Percentiles rank a stretch among this genome's conserved stretches.
Evolutionary conservation across 2,329 filamentous ascomycete species (phyloP).

Genomic region (Chaetoscypha palmicola): DNA sequence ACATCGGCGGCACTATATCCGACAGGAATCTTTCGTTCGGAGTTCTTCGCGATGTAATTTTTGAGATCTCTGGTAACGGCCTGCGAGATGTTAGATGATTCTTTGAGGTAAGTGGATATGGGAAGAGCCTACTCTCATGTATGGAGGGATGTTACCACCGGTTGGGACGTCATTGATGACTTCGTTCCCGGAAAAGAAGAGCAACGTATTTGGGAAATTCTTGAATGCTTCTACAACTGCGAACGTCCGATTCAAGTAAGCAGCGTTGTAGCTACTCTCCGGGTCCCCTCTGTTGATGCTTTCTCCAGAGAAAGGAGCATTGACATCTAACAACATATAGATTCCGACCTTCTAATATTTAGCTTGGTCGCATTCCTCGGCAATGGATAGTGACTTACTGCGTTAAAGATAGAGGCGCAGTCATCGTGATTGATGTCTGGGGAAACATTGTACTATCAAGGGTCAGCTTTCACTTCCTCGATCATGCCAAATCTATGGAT

Average conservation of each 20-base stretch:
- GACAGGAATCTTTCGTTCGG: constrained; percentile 62
- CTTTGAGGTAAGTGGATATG: not conserved
- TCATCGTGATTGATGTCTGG: constrained; percentile 59
- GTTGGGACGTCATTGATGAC: constrained; percentile 62
- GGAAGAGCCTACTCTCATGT: constrained; percentile 42
- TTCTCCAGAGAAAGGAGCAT: constrained; percentile 55
- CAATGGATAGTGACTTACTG: constrained; percentile 30
- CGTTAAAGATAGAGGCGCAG: constrained; percentile 62
- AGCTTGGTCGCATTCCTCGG: too few species aligned
- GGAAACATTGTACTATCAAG: constrained; percentile 50
- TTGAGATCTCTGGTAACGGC: constrained; percentile 75
- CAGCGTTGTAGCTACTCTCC: constrained; percentile 51
- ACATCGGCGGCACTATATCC: constrained; percentile 80
- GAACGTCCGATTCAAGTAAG: constrained; percentile 60
- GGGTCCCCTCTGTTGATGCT: constrained; percentile 48
- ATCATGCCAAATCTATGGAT: too few species aligned
- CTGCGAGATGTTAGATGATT: constrained; percentile 34
- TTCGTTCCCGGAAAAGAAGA: constrained; percentile 75
- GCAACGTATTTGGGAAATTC: constrained; percentile 59
- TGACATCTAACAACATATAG: constrained; percentile 64
- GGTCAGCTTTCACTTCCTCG: not conserved
- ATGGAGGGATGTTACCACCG: constrained; percentile 56
- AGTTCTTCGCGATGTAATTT: constrained; percentile 68
- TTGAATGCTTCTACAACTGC: constrained; percentile 61
- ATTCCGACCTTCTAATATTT: constrained; percentile 42